Percentiles rank a stretch among this genome's conserved stretches.
Conservation (phyloP, 495 filamentous ascomycete genomes). For the Cryomyces minteri region DNA sequence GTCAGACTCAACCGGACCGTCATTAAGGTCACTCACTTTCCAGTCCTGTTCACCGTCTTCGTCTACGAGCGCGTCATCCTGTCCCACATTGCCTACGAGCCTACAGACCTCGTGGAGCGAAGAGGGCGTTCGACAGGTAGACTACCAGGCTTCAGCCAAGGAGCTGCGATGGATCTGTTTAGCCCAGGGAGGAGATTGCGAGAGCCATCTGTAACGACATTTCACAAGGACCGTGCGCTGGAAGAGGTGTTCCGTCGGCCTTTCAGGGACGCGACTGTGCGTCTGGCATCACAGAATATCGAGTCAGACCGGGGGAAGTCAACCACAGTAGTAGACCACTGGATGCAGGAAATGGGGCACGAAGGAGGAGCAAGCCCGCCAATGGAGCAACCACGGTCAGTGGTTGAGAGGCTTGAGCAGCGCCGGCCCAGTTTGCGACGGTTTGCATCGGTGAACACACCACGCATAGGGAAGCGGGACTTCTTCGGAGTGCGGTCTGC, state of each 20-base stretch:
- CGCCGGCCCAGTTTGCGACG: slow-evolving; percentile 21
- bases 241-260: slow-evolving; percentile 74
- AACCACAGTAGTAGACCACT: slow-evolving; percentile 57
- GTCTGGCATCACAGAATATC: slow-evolving; percentile 24
- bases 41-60: slow-evolving; percentile 68
- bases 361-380: slow-evolving; percentile 46
- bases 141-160: slow-evolving; percentile 16
- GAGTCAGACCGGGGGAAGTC: slow-evolving; percentile 38
- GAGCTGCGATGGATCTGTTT: slow-evolving; percentile 36
- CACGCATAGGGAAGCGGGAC: no score
- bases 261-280: slow-evolving; percentile 26
- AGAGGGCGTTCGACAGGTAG: slow-evolving; percentile 17
- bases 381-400: slow-evolving; percentile 37
- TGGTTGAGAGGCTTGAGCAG: slow-evolving; percentile 38
- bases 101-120: slow-evolving; percentile 47
- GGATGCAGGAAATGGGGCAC: slow-evolving; percentile 61
- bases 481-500: background rate
- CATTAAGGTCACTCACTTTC: slow-evolving; percentile 81
- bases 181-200: slow-evolving; percentile 47
- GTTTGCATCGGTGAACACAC: background rate
- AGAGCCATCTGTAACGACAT: slow-evolving; percentile 67
- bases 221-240: slow-evolving; percentile 75
- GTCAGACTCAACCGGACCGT: slow-evolving; percentile 66
- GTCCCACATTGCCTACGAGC: slow-evolving; percentile 47
- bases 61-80: slow-evolving; percentile 68